Percentiles rank a stretch among this genome's conserved stretches.
phyloP scores from a whole-genome alignment of 768 basidiomycete species.

The Exidia glandulosa region DNA sequence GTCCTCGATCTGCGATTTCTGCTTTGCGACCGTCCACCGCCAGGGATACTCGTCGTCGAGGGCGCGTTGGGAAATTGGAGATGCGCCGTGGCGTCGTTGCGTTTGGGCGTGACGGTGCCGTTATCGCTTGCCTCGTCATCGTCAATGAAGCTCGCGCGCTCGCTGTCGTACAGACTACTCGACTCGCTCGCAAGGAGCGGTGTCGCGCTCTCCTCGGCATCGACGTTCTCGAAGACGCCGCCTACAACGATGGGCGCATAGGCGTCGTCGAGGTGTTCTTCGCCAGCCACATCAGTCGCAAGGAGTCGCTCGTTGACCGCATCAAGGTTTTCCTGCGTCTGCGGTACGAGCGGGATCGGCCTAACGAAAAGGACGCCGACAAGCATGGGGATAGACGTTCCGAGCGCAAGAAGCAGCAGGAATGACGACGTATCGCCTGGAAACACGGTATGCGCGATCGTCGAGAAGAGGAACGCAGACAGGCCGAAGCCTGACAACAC shows the following conservation, averaged over 20 bases:
- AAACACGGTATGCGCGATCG: slow-evolving; percentile 57
- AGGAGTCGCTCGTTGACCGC: slow-evolving; percentile 4
- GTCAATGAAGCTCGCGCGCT: neutral
- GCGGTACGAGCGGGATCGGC: slow-evolving; percentile 43
- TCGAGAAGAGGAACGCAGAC: slow-evolving; percentile 83
- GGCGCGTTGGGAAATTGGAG: neutral
- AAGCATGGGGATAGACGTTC: slow-evolving; percentile 70
- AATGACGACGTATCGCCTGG: slow-evolving; percentile 73
- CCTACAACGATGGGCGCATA: neutral
- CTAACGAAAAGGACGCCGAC: slow-evolving; percentile 65
- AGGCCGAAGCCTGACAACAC: slow-evolving; percentile 85
- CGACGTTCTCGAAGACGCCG: neutral
- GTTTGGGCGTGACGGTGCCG: neutral
- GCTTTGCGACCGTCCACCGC: neutral
- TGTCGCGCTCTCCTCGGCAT: neutral
- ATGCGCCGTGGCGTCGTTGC: neutral
- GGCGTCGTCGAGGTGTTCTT: neutral
- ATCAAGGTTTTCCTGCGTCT: slow-evolving; percentile 1
- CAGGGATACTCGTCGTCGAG: too few relatives aligned
- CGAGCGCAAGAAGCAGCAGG: slow-evolving; percentile 61
- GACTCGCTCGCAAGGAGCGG: neutral
- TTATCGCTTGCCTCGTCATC: neutral
- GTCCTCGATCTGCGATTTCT: neutral
- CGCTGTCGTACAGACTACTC: neutral
- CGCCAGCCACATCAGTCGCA: neutral